Percentiles rank a stretch among this genome's conserved stretches.
Evolutionary conservation across 108 stramenopile genomes (phyloP).

Genomic region (Hondaea fermentalgiana): DNA sequence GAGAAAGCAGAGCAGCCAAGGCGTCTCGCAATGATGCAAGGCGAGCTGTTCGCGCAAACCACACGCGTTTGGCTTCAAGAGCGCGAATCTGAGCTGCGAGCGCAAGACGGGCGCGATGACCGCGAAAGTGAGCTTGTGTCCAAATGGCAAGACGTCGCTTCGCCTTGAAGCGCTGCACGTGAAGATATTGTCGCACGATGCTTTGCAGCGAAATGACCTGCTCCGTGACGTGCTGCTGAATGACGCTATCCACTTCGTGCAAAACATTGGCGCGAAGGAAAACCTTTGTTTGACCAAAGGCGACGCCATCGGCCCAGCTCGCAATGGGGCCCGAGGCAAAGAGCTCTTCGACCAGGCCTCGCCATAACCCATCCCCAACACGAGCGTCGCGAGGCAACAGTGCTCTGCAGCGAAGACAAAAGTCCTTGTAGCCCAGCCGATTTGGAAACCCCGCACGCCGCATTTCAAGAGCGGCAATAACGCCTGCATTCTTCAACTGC

Average conservation of each 20-base stretch:
- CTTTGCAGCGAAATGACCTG: not conserved
- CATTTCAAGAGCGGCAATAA: constrained; percentile 19
- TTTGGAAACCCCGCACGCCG: constrained; percentile 21
- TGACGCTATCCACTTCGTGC: not conserved
- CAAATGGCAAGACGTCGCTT: not conserved
- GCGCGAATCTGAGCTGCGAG: not conserved
- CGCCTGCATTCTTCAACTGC: constrained; percentile 21
- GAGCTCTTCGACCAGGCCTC: not conserved
- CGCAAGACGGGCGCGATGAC: not conserved
- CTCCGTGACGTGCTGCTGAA: not conserved
- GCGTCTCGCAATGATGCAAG: not conserved
- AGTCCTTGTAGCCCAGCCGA: constrained; percentile 6
- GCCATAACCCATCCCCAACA: not conserved
- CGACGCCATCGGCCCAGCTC: not conserved
- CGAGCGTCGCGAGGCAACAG: not conserved
- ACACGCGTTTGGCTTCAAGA: not conserved
- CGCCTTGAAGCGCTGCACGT: not conserved
- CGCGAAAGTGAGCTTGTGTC: not conserved
- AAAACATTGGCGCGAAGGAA: not conserved
- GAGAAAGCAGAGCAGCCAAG: too few relatives aligned
- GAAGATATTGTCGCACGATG: not conserved
- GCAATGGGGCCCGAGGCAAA: not conserved
- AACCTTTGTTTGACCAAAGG: not conserved
- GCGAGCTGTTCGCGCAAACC: not conserved
- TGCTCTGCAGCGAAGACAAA: not conserved